These are phyloP conservation scores for Parathielavia hyrcaniae DNA, from an alignment of 495 filamentous ascomycete genomes.

Conservation along the genomic window DNA sequence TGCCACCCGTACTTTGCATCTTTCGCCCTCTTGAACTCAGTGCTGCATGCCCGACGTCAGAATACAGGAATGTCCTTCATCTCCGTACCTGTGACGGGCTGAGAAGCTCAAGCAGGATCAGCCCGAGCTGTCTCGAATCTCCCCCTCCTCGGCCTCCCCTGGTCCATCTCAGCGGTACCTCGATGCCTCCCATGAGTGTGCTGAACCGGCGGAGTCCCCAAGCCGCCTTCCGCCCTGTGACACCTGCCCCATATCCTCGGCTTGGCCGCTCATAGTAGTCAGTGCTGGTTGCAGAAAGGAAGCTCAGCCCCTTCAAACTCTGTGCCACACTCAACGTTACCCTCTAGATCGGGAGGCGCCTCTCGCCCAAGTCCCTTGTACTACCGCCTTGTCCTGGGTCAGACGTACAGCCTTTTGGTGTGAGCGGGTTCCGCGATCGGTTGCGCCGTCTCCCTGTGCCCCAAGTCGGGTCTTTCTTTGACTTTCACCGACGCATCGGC, in stretches of 20 bases:
- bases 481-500: background rate
- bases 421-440: background rate
- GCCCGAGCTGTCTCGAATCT: slow-evolving; percentile 13
- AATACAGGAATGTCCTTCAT: slow-evolving; percentile 16
- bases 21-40: background rate
- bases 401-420: background rate
- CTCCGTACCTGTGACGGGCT: slow-evolving; percentile 10
- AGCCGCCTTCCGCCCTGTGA: slow-evolving; percentile 6
- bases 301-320: background rate
- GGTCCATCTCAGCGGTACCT: background rate
- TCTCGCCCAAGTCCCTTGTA: background rate
- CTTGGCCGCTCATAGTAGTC: background rate
- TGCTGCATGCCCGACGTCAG: background rate
- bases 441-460: background rate
- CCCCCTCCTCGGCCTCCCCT: background rate
- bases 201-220: slow-evolving; percentile 1
- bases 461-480: no score
- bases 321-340: slow-evolving; percentile 3
- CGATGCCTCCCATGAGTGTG: background rate
- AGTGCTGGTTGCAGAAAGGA: slow-evolving; percentile 6
- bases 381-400: background rate
- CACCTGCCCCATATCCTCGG: slow-evolving; percentile 6
- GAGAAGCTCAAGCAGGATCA: slow-evolving; percentile 5
- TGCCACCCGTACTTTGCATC: background rate
- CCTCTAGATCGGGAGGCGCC: background rate